Percentiles rank a stretch among this genome's conserved stretches.
Evolutionary conservation across 805 yeast genomes (phyloP).

Genomic region (Ogataea glucozyma): DNA sequence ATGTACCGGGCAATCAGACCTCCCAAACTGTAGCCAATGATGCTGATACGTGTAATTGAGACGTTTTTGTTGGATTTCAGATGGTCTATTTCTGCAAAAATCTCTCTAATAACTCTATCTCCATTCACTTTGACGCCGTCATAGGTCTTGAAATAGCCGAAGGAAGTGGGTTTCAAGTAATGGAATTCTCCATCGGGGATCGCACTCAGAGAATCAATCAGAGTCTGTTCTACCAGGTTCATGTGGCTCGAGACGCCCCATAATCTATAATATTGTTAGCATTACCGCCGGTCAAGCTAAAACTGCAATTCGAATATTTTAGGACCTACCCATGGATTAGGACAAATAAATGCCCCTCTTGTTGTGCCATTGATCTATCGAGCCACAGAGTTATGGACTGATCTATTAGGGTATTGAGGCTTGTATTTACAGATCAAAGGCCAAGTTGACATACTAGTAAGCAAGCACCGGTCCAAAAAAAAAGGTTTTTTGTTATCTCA

Average conservation of each 20-base stretch:
- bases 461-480: neutral
- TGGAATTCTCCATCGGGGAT: constrained; percentile 39
- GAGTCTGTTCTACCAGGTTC: constrained; percentile 44
- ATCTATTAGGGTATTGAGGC: neutral
- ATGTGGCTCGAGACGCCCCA: constrained; percentile 71
- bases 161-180: constrained; percentile 56
- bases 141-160: constrained; percentile 72
- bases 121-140: constrained; percentile 82
- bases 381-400: neutral
- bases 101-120: constrained; percentile 66
- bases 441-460: neutral
- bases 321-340: constrained; percentile 68
- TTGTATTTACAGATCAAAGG: neutral
- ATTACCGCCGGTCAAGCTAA: too few species aligned
- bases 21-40: constrained; percentile 88
- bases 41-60: constrained; percentile 55
- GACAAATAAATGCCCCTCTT: constrained; percentile 59
- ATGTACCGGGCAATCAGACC: constrained; percentile 83
- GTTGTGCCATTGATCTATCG: constrained; percentile 4
- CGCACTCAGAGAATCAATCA: constrained; percentile 40
- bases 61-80: constrained; percentile 35
- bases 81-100: constrained; percentile 45
- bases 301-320: too few species aligned
- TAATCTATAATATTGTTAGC: constrained; percentile 29
- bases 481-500: neutral